phyloP scores from a whole-genome alignment of 257 asterid genomes.

The Przewalskia tangutica region DNA sequence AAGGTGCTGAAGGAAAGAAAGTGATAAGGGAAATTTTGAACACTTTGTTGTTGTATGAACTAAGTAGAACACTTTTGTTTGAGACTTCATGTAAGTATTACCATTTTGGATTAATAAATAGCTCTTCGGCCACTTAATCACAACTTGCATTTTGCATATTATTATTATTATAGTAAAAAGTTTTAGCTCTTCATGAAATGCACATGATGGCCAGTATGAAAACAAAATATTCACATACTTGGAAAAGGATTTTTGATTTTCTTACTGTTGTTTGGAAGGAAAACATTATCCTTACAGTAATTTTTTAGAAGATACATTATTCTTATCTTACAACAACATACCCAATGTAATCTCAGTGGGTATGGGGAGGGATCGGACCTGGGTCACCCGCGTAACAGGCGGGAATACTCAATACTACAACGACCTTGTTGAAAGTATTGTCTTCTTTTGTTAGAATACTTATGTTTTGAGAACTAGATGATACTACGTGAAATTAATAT shows the following conservation, averaged over 20 bases:
- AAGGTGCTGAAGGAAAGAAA: not conserved
- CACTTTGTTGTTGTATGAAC: not conserved
- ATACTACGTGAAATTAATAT: too few species aligned
- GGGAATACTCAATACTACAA: too few species aligned
- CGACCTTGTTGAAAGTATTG: not conserved
- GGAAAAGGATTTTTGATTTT: not conserved
- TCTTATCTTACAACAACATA: too few species aligned
- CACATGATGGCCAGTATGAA: not conserved
- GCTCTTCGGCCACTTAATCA: not conserved
- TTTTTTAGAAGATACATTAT: too few species aligned
- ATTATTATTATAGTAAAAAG: not conserved
- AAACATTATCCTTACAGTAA: too few species aligned
- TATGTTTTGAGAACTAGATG: too few species aligned
- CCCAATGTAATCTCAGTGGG: too few species aligned
- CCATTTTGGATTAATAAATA: not conserved
- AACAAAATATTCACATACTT: not conserved
- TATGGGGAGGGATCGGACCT: too few species aligned
- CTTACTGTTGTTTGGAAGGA: not conserved
- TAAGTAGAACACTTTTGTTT: not conserved
- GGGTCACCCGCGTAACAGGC: too few species aligned
- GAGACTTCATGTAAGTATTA: not conserved
- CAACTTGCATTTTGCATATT: not conserved
- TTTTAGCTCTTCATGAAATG: not conserved
- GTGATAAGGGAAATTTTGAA: not conserved
- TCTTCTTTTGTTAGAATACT: too few species aligned